Evolutionary conservation across 768 basidiomycete species (phyloP).

Genomic region (Trametes meyenii): DNA sequence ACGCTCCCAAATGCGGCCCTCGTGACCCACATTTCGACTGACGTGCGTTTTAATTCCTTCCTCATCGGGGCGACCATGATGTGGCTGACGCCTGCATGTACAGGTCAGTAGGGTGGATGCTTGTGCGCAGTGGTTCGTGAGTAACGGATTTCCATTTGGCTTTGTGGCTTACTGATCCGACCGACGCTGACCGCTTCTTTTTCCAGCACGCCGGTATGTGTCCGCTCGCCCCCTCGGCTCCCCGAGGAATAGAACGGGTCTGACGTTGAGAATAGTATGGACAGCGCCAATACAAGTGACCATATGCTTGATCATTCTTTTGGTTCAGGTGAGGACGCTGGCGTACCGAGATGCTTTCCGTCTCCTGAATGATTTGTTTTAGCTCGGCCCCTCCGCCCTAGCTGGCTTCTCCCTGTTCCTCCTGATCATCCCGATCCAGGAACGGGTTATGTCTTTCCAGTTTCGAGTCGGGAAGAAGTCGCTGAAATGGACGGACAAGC

Average conservation of each 20-base stretch:
- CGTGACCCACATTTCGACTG: conserved; percentile 65
- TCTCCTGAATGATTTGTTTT: background rate
- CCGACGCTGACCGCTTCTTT: background rate
- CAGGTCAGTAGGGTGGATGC: conserved; percentile 60
- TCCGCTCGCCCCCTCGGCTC: background rate
- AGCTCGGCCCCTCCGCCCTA: conserved; percentile 72
- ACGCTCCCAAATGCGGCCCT: conserved; percentile 62
- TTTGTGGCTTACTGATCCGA: background rate
- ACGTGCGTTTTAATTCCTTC: conserved; percentile 45
- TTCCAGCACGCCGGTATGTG: conserved; percentile 43
- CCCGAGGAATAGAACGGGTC: background rate
- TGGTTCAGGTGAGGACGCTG: conserved; percentile 49
- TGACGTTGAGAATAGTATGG: conserved; percentile 46
- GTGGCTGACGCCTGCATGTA: conserved; percentile 2
- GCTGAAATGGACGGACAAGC: conserved; percentile 63
- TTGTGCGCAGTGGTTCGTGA: conserved; percentile 74
- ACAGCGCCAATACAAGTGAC: conserved; percentile 69
- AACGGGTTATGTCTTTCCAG: conserved; percentile 61
- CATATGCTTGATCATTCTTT: conserved; percentile 61
- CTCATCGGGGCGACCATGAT: background rate
- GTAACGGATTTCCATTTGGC: conserved; percentile 31
- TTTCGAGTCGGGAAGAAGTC: conserved; percentile 54
- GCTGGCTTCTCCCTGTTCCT: conserved; percentile 72
- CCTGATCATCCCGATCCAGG: conserved; percentile 63
- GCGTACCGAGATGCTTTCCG: background rate